A percentile compares a stretch with the other conserved stretches of the same genome.
These are phyloP conservation scores for Groenewaldozyma salmanticensis DNA, from an alignment of 805 yeast genomes.

Conservation along the genomic window DNA sequence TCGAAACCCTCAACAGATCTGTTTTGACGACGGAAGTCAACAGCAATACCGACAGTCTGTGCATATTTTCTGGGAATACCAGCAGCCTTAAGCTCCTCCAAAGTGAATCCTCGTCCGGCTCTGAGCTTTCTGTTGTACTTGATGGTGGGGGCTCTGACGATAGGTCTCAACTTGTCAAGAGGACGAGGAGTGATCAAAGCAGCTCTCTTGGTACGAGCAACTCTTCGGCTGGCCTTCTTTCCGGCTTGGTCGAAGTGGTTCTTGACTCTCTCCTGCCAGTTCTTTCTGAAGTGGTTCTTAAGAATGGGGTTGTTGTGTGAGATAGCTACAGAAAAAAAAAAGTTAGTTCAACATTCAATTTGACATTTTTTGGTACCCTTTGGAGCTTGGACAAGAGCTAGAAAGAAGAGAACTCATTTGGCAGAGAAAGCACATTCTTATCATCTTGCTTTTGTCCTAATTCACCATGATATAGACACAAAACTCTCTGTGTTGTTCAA, in stretches of 20 bases:
- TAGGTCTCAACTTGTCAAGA: conserved; percentile 90
- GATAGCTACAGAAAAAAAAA: too few relatives aligned
- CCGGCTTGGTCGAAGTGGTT: conserved; percentile 99
- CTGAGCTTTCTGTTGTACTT: conserved; percentile 99
- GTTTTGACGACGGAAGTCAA: conserved; percentile 99
- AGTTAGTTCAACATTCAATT: too few relatives aligned
- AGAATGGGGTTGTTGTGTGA: conserved; percentile 97
- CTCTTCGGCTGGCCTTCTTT: conserved; percentile 95
- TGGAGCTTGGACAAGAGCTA: too few relatives aligned
- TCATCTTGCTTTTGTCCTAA: too few relatives aligned
- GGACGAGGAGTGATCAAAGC: conserved; percentile 97
- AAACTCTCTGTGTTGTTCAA: too few relatives aligned
- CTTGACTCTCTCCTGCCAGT: conserved; percentile 99
- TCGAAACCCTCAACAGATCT: conserved; percentile 93
- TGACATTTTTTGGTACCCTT: too few relatives aligned
- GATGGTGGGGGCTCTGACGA: conserved; percentile 97
- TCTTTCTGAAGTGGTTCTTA: conserved; percentile 99
- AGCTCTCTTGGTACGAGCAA: conserved; percentile 87
- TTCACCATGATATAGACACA: too few relatives aligned
- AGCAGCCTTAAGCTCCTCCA: conserved; percentile 97
- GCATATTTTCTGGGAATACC: conserved; percentile 92
- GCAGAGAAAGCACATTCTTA: too few relatives aligned
- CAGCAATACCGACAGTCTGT: conserved; percentile 97
- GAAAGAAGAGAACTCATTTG: too few relatives aligned
- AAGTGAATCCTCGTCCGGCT: conserved; percentile 99